Base-by-base conservation (phyloP, 768 basidiomycete species). In the Tremella fuciformis region DNA sequence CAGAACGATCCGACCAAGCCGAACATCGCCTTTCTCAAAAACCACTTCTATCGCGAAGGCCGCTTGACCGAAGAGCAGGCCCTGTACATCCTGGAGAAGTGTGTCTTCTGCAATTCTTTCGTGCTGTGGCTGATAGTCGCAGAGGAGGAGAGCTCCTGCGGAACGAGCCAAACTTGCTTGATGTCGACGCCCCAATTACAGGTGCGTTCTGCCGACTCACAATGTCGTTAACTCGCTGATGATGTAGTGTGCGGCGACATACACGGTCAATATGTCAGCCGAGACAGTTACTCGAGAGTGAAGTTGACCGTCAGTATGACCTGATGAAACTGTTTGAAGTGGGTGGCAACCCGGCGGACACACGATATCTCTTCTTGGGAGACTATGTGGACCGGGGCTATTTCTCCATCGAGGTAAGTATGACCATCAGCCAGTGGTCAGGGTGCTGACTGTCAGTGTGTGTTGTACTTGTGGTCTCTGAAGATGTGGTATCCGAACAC, bases 401-500 rank as follows among this genome's bases (percentile, higher is more conserved):
- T 78, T 92, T 92, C 78, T 90, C 88, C 69, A 90, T 92, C 65
- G 91, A 92, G 82, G 90, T 88, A 53, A 53, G 81, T 67, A n/a
- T 8, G 22, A 11, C 8, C 11, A 2, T 21, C 53, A 21, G 3
- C 13, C 13, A 9, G 7, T 16, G 18, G 37, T 3, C 26, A 38
- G 55, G 40, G 52, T 21, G 25, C 48, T 57, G 13, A 52, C 56
- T 7, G 22, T 0, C 72, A 98, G 93, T 98, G 94, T 75, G 94
- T 98, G 18, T 80, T 98, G 47, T 99, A 99, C 77, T 83, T 99
- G 25, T 99, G 93, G 93, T 84, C 91, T 1, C 82, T 99, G 77
- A 99, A 99, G 81, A 97, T 99, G 76, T 97, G 94, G 92, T 98
- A 97, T 78, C 96, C 96, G 52, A 86, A 93, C 67, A 96, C 93